Percentiles rank a stretch among this genome's conserved stretches.
These are phyloP conservation scores for Aspergillus conjunctus DNA, from an alignment of 495 filamentous ascomycete genomes.

Conservation along the genomic window DNA sequence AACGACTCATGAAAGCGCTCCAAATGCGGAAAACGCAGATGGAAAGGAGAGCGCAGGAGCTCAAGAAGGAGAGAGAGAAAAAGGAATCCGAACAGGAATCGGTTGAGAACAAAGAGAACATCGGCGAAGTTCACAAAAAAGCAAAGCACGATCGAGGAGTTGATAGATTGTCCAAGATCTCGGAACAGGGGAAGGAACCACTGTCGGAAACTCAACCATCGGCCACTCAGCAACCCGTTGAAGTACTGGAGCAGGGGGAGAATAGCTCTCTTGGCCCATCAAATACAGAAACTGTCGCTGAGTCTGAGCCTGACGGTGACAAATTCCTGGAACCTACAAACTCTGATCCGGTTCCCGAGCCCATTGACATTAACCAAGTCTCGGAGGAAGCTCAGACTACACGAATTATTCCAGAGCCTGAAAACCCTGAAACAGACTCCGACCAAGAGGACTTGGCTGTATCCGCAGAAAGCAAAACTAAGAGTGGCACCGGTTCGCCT, in stretches of 20 bases:
- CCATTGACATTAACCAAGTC: conserved; percentile 12
- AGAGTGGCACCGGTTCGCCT: conserved; percentile 39
- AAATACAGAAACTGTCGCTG: conserved; percentile 28
- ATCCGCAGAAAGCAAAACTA: conserved; percentile 32
- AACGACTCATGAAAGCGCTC: conserved; percentile 89
- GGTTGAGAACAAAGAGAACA: conserved; percentile 41
- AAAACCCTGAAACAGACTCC: conserved; percentile 33
- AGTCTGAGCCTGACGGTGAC: conserved; percentile 26
- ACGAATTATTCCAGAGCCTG: conserved; percentile 8
- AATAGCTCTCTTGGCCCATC: conserved; percentile 16
- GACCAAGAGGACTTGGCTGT: conserved; percentile 30
- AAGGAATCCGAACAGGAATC: conserved; percentile 15
- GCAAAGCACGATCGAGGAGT: conserved; percentile 10
- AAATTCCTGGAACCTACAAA: conserved; percentile 25
- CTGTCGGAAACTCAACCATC: conserved; percentile 15
- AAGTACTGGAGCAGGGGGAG: conserved; percentile 7
- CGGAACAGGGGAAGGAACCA: conserved; percentile 20
- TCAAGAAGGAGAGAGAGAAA: conserved; percentile 28
- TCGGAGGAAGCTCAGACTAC: conserved; percentile 24
- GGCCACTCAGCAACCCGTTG: conserved; percentile 11
- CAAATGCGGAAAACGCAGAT: conserved; percentile 81
- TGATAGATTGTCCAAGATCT: conserved; percentile 15
- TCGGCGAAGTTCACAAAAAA: conserved; percentile 20
- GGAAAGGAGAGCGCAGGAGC: conserved; percentile 46
- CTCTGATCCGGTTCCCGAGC: neutral